Percentiles rank a stretch among this genome's conserved stretches.
phyloP scores from a whole-genome alignment of 331 rosid genomes.

The Quercus phellos region DNA sequence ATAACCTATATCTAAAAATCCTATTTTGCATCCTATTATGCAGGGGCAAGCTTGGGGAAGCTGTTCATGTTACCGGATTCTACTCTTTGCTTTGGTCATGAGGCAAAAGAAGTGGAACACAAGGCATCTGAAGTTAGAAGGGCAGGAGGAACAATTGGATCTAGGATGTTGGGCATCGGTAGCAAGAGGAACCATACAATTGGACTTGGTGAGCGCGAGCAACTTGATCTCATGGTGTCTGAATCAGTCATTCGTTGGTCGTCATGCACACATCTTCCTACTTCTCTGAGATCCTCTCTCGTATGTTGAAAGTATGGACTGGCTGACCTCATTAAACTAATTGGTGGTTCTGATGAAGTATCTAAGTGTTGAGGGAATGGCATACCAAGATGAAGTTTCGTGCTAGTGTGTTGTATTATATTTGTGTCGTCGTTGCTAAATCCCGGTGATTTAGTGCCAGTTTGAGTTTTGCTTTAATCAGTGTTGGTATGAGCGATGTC shows the following conservation, averaged over 20 bases:
- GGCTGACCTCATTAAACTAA: not conserved
- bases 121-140: constrained; percentile 50
- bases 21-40: constrained; percentile 1
- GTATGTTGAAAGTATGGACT: constrained; percentile 49
- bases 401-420: constrained; percentile 19
- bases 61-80: constrained; percentile 45
- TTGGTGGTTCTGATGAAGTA: constrained; percentile 19
- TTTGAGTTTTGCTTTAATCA: not conserved
- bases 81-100: constrained; percentile 33
- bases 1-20: constrained; percentile 5
- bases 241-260: constrained; percentile 96
- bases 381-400: constrained; percentile 23
- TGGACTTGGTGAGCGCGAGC: constrained; percentile 89
- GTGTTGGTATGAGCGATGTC: constrained; percentile 9
- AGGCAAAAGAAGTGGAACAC: constrained; percentile 28
- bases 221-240: constrained; percentile 69
- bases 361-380: not conserved
- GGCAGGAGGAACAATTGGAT: constrained; percentile 42
- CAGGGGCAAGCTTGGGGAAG: constrained; percentile 43
- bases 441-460: not conserved
- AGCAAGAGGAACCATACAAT: constrained; percentile 88
- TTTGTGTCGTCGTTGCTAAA: constrained; percentile 8
- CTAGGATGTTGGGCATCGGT: constrained; percentile 58
- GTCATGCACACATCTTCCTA: constrained; percentile 79
- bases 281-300: constrained; percentile 77